Percentiles rank a stretch among this genome's conserved stretches.
Conservation (phyloP, 331 rosid species). For the Telfairia occidentalis region DNA sequence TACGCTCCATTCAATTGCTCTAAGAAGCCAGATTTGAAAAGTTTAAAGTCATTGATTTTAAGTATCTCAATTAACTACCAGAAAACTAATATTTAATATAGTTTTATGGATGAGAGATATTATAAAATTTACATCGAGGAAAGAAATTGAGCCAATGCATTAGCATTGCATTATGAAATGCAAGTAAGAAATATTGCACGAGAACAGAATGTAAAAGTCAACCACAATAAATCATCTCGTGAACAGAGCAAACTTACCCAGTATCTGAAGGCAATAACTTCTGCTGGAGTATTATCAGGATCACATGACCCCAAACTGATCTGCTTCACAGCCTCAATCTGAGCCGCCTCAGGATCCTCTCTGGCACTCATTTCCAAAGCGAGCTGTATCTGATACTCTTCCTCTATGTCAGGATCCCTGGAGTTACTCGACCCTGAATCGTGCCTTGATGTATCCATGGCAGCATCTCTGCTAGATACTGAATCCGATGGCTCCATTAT, state of each 20-base stretch:
- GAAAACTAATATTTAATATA: neutral
- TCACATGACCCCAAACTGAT: conserved; percentile 91
- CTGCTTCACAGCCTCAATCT: conserved; percentile 96
- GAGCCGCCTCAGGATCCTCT: conserved; percentile 98
- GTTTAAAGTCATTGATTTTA: neutral
- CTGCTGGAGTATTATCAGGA: conserved; percentile 73
- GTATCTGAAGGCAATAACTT: conserved; percentile 80
- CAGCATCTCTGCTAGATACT: conserved; percentile 42
- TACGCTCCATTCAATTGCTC: neutral
- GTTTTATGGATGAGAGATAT: neutral
- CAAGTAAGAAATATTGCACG: neutral
- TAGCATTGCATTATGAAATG: neutral
- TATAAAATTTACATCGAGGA: neutral
- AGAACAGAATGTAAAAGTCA: conserved; percentile 8
- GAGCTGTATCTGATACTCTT: conserved; percentile 68
- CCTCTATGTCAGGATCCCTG: conserved; percentile 79
- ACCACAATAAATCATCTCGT: conserved; percentile 8
- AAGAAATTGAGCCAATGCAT: neutral
- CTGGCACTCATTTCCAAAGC: conserved; percentile 93
- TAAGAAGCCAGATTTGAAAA: neutral
- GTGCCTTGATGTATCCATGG: conserved; percentile 35
- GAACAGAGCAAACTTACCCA: conserved; percentile 61
- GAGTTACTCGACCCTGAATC: conserved; percentile 58
- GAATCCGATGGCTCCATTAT: conserved; percentile 44
- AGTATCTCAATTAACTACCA: neutral